A percentile compares a stretch with the other conserved stretches of the same genome.
Evolutionary conservation across 495 filamentous ascomycete species (phyloP).

Genomic region (Trichoderma virens): DNA sequence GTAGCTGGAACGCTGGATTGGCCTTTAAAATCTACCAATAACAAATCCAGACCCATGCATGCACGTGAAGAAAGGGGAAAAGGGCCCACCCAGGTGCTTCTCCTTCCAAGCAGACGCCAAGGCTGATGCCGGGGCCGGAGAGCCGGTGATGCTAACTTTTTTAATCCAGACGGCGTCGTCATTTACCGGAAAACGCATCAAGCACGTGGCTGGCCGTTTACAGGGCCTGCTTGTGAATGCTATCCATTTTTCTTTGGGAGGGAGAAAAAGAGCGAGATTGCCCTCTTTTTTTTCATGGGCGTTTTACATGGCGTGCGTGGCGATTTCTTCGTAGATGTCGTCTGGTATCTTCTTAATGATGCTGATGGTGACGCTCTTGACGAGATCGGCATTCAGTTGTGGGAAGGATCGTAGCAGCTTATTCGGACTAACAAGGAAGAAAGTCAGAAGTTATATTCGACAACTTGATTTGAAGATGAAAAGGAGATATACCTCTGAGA

Average conservation of each 20-base stretch:
- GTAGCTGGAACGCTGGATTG: too few relatives aligned
- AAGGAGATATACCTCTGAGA: conserved; percentile 64
- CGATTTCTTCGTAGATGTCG: conserved; percentile 80
- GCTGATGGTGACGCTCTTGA: conserved; percentile 71
- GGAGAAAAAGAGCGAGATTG: too few relatives aligned
- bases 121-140: background rate
- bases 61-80: background rate
- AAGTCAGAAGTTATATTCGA: background rate
- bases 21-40: too few relatives aligned
- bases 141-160: background rate
- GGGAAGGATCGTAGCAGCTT: conserved; percentile 87
- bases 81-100: background rate
- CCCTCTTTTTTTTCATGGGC: background rate
- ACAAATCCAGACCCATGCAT: background rate
- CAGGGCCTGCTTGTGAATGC: too few relatives aligned
- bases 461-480: background rate
- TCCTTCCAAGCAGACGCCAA: background rate
- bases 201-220: too few relatives aligned
- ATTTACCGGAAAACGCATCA: background rate
- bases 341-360: conserved; percentile 81
- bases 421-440: conserved; percentile 58
- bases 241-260: too few relatives aligned
- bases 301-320: conserved; percentile 68
- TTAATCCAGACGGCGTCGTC: background rate
- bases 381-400: conserved; percentile 67